phyloP scores from a whole-genome alignment of 441 rosid genomes.

The Erodium trifolium region DNA sequence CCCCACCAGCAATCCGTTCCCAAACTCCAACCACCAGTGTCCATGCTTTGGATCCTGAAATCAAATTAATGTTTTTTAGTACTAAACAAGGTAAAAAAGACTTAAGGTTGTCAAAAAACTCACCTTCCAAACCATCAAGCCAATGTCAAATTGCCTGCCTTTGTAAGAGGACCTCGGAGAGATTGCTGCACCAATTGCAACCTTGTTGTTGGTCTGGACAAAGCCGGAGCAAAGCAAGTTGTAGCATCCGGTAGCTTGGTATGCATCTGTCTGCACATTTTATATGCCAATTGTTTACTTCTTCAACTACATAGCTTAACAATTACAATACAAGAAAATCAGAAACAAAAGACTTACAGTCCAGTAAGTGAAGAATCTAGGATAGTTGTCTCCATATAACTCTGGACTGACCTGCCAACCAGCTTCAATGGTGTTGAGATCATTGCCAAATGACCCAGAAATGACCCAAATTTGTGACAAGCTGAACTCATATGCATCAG shows the following conservation, averaged over 20 bases:
- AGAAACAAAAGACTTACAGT: constrained; percentile 33
- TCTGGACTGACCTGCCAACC: constrained; percentile 86
- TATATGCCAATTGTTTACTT: no score
- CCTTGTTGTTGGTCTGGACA: constrained; percentile 8
- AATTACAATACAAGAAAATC: neutral
- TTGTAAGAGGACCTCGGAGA: constrained; percentile 18
- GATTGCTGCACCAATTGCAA: constrained; percentile 9
- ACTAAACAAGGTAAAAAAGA: neutral
- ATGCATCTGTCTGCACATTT: no score
- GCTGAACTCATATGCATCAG: constrained; percentile 51
- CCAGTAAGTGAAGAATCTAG: constrained; percentile 76
- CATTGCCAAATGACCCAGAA: constrained; percentile 64
- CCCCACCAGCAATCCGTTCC: constrained; percentile 56
- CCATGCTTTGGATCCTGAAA: constrained; percentile 65
- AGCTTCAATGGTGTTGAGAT: constrained; percentile 66
- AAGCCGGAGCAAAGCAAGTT: constrained; percentile 16
- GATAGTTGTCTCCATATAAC: constrained; percentile 59
- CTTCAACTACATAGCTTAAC: neutral
- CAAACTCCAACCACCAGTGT: constrained; percentile 69
- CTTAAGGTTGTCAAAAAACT: constrained; percentile 11
- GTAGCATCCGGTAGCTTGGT: constrained; percentile 6
- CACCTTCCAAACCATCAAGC: constrained; percentile 13
- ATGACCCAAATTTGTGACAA: constrained; percentile 65
- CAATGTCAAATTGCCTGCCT: constrained; percentile 15
- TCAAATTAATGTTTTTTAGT: neutral